These are phyloP conservation scores for Lasiodiplodia gonubiensis DNA, from an alignment of 2,329 filamentous ascomycete species.

Conservation along the genomic window DNA sequence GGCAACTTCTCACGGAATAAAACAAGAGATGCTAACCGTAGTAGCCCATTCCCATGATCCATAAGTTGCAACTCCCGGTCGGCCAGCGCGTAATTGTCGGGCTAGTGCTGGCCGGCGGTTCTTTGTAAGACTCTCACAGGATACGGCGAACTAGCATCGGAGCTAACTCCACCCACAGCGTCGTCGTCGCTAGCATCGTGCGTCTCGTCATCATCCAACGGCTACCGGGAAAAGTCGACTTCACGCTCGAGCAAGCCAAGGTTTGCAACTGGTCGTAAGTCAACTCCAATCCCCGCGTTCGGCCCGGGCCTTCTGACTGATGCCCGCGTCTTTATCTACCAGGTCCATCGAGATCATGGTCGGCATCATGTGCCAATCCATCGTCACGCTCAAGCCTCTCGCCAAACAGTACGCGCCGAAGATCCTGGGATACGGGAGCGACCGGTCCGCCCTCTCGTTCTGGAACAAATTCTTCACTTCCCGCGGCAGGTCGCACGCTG, in stretches of 20 bases:
- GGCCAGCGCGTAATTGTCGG: slow-evolving; percentile 1
- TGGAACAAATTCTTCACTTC: slow-evolving; percentile 7
- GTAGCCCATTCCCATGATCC: slow-evolving; percentile 8
- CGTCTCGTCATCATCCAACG: background rate
- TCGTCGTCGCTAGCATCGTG: background rate
- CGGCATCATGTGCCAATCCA: slow-evolving; percentile 81
- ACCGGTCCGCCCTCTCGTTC: background rate
- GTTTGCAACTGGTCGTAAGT: slow-evolving; percentile 16
- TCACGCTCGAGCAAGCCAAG: background rate
- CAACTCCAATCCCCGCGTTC: too few relatives aligned
- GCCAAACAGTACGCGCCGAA: slow-evolving; percentile 64
- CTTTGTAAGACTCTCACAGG: background rate
- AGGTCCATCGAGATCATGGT: slow-evolving; percentile 75
- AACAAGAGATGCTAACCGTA: background rate
- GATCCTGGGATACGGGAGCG: slow-evolving; percentile 47
- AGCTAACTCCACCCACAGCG: background rate
- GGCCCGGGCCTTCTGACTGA: background rate
- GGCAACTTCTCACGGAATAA: too few relatives aligned
- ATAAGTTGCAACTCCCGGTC: background rate
- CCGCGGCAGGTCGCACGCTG: background rate
- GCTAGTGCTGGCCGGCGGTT: slow-evolving; percentile 2
- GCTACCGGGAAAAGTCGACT: background rate
- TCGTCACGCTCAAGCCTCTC: slow-evolving; percentile 82
- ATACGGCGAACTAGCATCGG: background rate
- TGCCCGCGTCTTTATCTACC: background rate